These are phyloP conservation scores for Phoma herbarum DNA, from an alignment of 2,329 filamentous ascomycete species.

Conservation along the genomic window DNA sequence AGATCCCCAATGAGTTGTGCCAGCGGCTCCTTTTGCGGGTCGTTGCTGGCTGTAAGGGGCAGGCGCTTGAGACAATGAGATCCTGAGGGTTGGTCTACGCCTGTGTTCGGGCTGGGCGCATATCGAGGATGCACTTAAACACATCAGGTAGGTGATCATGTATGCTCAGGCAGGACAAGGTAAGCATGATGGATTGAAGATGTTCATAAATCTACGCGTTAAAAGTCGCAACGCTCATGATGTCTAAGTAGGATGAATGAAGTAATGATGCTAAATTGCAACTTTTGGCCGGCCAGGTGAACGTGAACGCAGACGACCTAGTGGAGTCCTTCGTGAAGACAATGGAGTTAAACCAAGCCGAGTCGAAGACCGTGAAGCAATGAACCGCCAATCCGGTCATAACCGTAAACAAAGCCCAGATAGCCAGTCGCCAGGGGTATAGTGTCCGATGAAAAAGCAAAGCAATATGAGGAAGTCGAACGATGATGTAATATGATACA, in stretches of 20 bases:
- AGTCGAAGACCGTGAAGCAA: slow-evolving; percentile 22
- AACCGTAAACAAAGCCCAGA: slow-evolving; percentile 15
- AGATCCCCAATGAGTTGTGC: background rate
- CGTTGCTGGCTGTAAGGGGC: background rate
- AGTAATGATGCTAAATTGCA: slow-evolving; percentile 25
- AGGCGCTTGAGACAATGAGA: slow-evolving; percentile 2
- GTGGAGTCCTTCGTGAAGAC: slow-evolving; percentile 32
- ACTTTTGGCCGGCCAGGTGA: slow-evolving; percentile 26
- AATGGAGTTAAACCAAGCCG: slow-evolving; percentile 17
- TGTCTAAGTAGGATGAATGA: slow-evolving; percentile 26
- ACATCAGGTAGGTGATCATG: slow-evolving; percentile 41
- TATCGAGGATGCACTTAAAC: background rate
- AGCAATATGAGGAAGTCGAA: slow-evolving; percentile 20
- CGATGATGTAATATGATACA: slow-evolving; percentile 26
- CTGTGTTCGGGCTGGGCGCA: background rate
- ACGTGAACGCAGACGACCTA: slow-evolving; percentile 19
- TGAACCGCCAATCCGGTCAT: slow-evolving; percentile 15
- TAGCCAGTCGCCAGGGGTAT: slow-evolving; percentile 26
- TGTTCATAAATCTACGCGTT: slow-evolving; percentile 37
- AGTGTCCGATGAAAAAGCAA: slow-evolving; percentile 23
- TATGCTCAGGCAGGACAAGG: background rate
- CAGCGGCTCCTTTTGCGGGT: background rate
- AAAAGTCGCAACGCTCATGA: slow-evolving; percentile 30
- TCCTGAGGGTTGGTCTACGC: slow-evolving; percentile 1
- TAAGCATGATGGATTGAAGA: slow-evolving; percentile 3